A percentile compares a stretch with the other conserved stretches of the same genome.
Evolutionary conservation across 805 yeast species (phyloP).

Genomic region (Hanseniaspora mollemarum): DNA sequence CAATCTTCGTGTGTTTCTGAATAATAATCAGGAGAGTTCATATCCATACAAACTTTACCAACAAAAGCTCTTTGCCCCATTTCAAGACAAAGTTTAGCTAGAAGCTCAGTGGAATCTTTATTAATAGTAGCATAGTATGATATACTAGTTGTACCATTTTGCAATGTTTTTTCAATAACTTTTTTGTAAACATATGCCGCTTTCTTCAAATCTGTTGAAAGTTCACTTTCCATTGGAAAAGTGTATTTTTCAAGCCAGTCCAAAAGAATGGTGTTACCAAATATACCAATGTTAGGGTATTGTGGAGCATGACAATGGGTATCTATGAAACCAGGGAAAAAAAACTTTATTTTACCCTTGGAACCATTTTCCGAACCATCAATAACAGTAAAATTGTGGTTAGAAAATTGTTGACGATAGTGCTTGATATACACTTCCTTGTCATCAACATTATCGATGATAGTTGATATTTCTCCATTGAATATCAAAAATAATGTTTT

Average conservation of each 20-base stretch:
- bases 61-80: conserved; percentile 79
- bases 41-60: conserved; percentile 92
- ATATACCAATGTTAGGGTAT: conserved; percentile 70
- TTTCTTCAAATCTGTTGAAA: conserved; percentile 36
- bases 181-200: conserved; percentile 56
- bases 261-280: conserved; percentile 70
- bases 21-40: conserved; percentile 64
- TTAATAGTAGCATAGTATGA: conserved; percentile 87
- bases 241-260: conserved; percentile 87
- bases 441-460: conserved; percentile 30
- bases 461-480: conserved; percentile 33
- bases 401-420: conserved; percentile 1
- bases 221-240: conserved; percentile 72
- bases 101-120: conserved; percentile 55
- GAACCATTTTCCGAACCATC: conserved; percentile 19
- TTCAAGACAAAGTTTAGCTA: conserved; percentile 58
- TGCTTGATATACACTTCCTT: conserved; percentile 27
- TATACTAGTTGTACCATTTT: conserved; percentile 82
- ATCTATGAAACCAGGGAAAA: conserved; percentile 73
- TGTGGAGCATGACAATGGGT: conserved; percentile 82
- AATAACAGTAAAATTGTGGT: conserved; percentile 24
- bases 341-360: conserved; percentile 33
- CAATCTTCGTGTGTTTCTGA: conserved; percentile 45
- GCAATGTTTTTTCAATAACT: conserved; percentile 58
- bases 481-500: conserved; percentile 52